These are phyloP conservation scores for Mortierella sp. DNA, from an alignment of 371 early-diverging fungal genomes.

Conservation along the genomic window DNA sequence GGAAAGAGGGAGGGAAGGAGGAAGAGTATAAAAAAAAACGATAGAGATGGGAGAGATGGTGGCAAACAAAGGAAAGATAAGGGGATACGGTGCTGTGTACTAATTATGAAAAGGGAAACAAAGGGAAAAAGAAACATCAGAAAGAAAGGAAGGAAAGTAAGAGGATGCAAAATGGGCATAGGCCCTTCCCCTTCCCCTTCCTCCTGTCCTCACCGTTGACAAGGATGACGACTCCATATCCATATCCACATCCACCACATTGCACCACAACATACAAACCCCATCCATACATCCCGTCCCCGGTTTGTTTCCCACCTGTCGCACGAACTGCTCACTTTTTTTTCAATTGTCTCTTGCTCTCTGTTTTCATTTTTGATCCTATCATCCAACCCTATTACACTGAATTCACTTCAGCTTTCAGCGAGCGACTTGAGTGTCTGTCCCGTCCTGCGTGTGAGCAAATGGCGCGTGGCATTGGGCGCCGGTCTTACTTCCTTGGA, in stretches of 20 bases:
- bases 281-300: neutral
- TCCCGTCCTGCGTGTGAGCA: slow-evolving; percentile 4
- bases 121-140: neutral
- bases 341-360: neutral
- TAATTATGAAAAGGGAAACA: neutral
- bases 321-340: neutral
- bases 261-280: no score
- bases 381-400: neutral
- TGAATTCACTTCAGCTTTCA: neutral
- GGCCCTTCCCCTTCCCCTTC: neutral
- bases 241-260: neutral
- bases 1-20: neutral
- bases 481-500: neutral
- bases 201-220: neutral
- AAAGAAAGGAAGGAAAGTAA: neutral
- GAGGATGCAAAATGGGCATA: neutral
- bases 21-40: neutral
- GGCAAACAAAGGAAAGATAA: neutral
- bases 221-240: neutral
- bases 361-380: neutral
- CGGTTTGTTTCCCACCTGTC: slow-evolving; percentile 2
- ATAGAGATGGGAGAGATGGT: no score
- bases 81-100: neutral
- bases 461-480: slow-evolving; percentile 3
- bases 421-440: neutral